phyloP scores from a whole-genome alignment of 2,329 filamentous ascomycete species.

The Ophiostoma himal-ulmi region DNA sequence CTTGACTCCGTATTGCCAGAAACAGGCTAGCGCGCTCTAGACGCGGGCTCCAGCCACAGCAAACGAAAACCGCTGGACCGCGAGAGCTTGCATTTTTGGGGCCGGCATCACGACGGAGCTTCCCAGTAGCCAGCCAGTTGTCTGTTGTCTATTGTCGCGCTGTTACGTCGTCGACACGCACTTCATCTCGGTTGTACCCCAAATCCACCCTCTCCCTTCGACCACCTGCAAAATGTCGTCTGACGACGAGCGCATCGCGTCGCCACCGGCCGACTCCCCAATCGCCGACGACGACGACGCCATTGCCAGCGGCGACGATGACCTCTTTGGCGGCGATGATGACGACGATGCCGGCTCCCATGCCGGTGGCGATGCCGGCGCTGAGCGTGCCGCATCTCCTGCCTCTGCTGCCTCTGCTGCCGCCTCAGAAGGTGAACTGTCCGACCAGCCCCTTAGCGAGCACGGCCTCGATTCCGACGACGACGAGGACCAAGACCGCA shows the following conservation, averaged over 20 bases:
- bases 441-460: slow-evolving; percentile 58
- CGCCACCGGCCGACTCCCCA: slow-evolving; percentile 22
- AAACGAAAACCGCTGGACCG: background rate
- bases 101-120: slow-evolving; percentile 3
- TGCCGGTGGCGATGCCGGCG: slow-evolving; percentile 46
- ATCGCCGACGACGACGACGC: slow-evolving; percentile 19
- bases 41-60: slow-evolving; percentile 20
- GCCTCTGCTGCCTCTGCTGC: no score
- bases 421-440: slow-evolving; percentile 56
- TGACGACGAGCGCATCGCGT: slow-evolving; percentile 23
- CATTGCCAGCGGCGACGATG: slow-evolving; percentile 24
- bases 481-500: slow-evolving; percentile 40
- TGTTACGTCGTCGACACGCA: slow-evolving; percentile 3
- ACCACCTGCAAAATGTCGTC: slow-evolving; percentile 24
- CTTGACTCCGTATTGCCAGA: background rate
- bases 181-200: background rate
- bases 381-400: slow-evolving; percentile 43
- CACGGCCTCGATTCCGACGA: slow-evolving; percentile 52
- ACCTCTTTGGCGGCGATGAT: slow-evolving; percentile 26
- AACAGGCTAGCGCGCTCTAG: background rate
- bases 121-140: background rate
- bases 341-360: slow-evolving; percentile 55
- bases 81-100: slow-evolving; percentile 2
- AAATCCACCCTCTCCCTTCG: background rate
- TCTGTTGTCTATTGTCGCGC: background rate